phyloP scores from a whole-genome alignment of 2,329 filamentous ascomycete genomes.

The Fusarium clavum region DNA sequence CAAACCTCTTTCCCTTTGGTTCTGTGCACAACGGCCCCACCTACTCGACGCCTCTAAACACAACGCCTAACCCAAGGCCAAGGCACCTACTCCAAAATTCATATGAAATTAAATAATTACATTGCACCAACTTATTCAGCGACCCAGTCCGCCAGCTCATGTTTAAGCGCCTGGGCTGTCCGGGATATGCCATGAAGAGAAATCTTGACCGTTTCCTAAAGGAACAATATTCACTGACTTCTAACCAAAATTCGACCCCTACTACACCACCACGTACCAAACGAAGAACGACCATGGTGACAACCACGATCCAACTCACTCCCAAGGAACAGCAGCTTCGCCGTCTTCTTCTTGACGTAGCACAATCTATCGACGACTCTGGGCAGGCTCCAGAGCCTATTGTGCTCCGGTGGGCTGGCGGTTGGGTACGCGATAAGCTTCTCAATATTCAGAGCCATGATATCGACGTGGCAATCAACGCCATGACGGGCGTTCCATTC shows the following conservation, averaged over 20 bases:
- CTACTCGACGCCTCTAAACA: neutral
- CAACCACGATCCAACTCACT: conserved; percentile 66
- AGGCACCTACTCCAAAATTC: neutral
- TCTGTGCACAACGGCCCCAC: neutral
- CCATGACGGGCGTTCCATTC: conserved; percentile 84
- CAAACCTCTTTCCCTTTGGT: neutral
- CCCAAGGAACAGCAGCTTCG: conserved; percentile 78
- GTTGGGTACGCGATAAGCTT: conserved; percentile 89
- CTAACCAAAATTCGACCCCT: conserved; percentile 1
- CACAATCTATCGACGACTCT: conserved; percentile 66
- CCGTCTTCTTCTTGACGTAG: conserved; percentile 84
- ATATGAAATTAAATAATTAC: neutral
- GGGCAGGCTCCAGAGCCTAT: conserved; percentile 64
- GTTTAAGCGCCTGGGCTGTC: conserved; percentile 39
- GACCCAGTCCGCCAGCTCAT: conserved; percentile 21
- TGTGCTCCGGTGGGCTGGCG: conserved; percentile 82
- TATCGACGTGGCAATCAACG: conserved; percentile 87
- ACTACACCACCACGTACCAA: neutral
- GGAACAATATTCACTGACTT: conserved; percentile 27
- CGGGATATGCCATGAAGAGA: conserved; percentile 51
- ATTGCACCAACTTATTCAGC: neutral
- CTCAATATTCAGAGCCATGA: conserved; percentile 79
- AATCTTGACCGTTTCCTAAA: conserved; percentile 48
- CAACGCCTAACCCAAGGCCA: neutral
- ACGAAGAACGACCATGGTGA: conserved; percentile 33